Base-by-base conservation (phyloP, 2,329 filamentous ascomycete genomes). In the Lecanoromycetidae sp. region DNA sequence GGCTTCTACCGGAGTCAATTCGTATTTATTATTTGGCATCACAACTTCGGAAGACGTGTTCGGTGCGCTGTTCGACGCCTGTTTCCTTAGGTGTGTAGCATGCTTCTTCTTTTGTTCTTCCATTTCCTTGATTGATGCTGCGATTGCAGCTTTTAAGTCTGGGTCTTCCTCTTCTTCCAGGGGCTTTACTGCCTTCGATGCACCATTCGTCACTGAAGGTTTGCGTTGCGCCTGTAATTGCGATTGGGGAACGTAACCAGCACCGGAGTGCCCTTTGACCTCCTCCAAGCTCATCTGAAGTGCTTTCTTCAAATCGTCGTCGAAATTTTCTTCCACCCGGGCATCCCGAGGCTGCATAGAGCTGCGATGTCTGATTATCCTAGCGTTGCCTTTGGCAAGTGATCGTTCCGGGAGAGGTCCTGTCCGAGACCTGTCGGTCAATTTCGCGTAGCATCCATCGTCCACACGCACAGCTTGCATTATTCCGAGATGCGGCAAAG, bases 201-300 rank as follows among this genome's bases (percentile, higher is more conserved):
- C 50, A 10, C 44, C 46, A 30, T 50, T 50, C 10, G 52, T 34
- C 27, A 48, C 52, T 34, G 63, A 60, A 13, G 58, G 52, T 7
- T 64, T 65, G 7, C 57, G 47, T 33, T 67, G 59, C 13, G 61
- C 56, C 52, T 69, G 66, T 29, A 70, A 51, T 48, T 75, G 72
- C 4, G 75, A 63, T 54, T 82, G 83, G 13, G 85, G 74, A 10
- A 82, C 77, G 61, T 88, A 93, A 17, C 82, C 85, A 17, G 74
- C 64, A 20, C 78, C 76, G 7, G 76, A 74, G 58, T 84, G 80
- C 34, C 75, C 80, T 61, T 88, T 84, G 32, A 87, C 84, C 56
- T 98, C 91, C 58, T 98, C 91, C 56, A 98, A 67, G 59, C 91
- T 98, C 90, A 98, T 95, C 51, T 94, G 87, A 51, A 98, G 66